Base-by-base conservation (phyloP, 192 early-diverging fungal species). In the Oehlia diaphana region DNA sequence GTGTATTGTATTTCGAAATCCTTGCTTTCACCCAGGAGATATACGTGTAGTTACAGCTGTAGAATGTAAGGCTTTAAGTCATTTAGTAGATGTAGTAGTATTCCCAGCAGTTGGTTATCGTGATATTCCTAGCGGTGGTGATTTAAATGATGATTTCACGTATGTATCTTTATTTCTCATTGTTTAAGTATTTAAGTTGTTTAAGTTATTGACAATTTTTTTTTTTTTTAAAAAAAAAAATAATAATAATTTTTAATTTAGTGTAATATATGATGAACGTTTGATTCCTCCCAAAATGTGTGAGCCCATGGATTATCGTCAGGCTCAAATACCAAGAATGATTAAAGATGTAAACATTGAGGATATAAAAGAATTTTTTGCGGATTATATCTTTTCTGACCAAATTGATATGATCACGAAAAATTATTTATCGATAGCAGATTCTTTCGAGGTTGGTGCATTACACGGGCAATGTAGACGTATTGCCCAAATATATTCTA, bases 71-170 rank as follows among this genome's bases (percentile, higher is more conserved):
- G 77, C 76, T 4, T 70, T 92, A n/a, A 76, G 49, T 31, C 80
- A 91, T 78, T 78, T 92, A 9, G 72, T 77, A 8, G 91, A 95
- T 80, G 94, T 95, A 2, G 31, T 95, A 4, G 94, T 94, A 0
- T 95, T 95, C 77, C 87, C 91, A 26, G 83, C 89, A 39, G 81
- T 86, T 28, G 94, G 94, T 0, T 74, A 86, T 9, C 87, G 94
- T 9, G 90, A 91, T 72, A 83, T 94, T 58, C 92, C 93, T 2
- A 93, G 90, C 72, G 94, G 94, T 63, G 94, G 94, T 13, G 94
- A 95, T 85, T 81, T 95, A 6, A 93, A 95, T 78, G 94, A 95
- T 85, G 88, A 89, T 80, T 92, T 80, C 74, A 91, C 87, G 89
- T 92, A 83, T 81, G 86, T 68, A 44, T 61, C 4, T 2, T 16